Base-by-base conservation (phyloP, 371 early-diverging fungal species). In the Mycotypha africana region DNA sequence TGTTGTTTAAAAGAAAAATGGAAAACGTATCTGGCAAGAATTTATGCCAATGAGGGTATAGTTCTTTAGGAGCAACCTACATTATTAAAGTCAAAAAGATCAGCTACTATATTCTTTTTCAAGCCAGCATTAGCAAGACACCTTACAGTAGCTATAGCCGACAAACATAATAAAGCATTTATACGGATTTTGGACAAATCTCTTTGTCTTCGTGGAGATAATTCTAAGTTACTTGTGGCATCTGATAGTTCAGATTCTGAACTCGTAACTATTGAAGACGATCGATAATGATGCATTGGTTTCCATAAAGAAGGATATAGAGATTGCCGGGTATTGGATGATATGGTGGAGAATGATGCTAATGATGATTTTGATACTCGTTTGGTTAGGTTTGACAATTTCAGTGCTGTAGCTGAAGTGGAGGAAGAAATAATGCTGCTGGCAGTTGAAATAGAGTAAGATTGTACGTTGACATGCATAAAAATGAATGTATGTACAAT, bases 171-270 rank as follows among this genome's bases (percentile, higher is more conserved):
- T 2, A 85, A 46, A 1, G 82, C 81, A 60, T 82, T 78, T 21
- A 73, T 63, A 25, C 78, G 60, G 21, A 84, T 74, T 35, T 78
- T 74, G 10, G 78, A 65, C 40, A 69, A 64, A 23, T 74, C 74
- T 40, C 67, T 33, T 33, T 58, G 58, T 53, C 53, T 41, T 24
- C 52, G 26, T 11, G 58, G 58, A 10, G 58, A 57, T 26, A 39
- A 30, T 36, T 53, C 53, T 10, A 35, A 31, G 12, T 24, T 14
- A n/a, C 26, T 5, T 11, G 24, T 31, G 15, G 77, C 67, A 59
- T 85, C 86, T 2, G 82, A 81, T 34, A 78, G 30, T 47, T 82
- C 82, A 12, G 84, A 82, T 41, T 84, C 84, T 22, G 84, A 81
- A 31, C 76, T 78, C 1, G 64, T 55, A 22, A 54, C 59, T 38